Evolutionary conservation across 768 basidiomycete genomes (phyloP).

Genomic region (Termitomyces titanicus): DNA sequence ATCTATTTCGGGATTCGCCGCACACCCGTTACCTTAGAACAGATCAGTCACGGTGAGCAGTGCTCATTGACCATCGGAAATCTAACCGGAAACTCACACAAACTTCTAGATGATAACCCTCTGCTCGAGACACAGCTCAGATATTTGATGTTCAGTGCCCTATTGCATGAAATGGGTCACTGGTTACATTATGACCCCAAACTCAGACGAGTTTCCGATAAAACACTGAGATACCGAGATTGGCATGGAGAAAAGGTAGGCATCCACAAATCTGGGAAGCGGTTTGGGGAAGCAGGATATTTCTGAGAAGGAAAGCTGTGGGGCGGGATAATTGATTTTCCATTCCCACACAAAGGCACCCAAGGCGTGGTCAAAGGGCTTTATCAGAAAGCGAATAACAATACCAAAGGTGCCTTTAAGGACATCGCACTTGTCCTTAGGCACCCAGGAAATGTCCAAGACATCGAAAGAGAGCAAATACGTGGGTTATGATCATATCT

Average conservation of each 20-base stretch:
- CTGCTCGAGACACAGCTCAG: not conserved
- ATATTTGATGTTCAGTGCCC: not conserved
- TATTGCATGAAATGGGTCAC: not conserved
- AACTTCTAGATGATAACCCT: not conserved
- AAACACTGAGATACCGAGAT: not conserved
- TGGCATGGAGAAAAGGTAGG: not conserved
- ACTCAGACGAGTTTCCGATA: not conserved
- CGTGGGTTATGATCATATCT: not conserved
- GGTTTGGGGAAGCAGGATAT: not conserved
- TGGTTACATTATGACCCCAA: not conserved
- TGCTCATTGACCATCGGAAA: not conserved
- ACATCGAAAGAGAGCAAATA: not conserved
- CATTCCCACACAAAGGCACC: not conserved
- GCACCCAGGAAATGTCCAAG: not conserved
- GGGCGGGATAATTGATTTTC: not conserved
- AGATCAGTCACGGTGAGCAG: not conserved
- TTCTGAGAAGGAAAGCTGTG: not conserved
- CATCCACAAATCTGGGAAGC: fast-evolving
- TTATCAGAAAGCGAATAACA: not conserved
- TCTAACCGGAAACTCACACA: not conserved
- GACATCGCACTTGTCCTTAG: not conserved
- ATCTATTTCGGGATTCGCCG: no score
- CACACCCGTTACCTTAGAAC: no score
- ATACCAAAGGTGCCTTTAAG: not conserved
- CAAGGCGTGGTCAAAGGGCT: not conserved